A percentile compares a stretch with the other conserved stretches of the same genome.
These are phyloP conservation scores for Trichoderma orchidacearum DNA, from an alignment of 495 filamentous ascomycete genomes.

Conservation along the genomic window DNA sequence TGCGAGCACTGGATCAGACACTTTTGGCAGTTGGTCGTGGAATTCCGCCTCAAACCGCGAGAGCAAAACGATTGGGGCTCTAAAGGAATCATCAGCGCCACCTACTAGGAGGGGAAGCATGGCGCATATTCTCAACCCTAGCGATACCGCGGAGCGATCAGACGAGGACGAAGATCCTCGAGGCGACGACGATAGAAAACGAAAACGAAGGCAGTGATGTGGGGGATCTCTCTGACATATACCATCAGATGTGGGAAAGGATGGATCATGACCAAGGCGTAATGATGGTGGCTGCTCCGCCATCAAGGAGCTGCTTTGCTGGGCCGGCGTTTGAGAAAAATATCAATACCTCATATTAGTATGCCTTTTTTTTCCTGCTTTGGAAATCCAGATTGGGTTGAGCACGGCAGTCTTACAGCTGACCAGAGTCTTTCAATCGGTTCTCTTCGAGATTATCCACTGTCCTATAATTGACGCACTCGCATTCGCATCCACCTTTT, in stretches of 20 bases:
- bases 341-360: not conserved
- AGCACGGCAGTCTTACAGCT: not conserved
- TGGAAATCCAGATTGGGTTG: not conserved
- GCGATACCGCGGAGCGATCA: conserved; percentile 28
- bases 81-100: conserved; percentile 41
- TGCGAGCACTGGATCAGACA: conserved; percentile 22
- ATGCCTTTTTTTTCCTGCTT: not conserved
- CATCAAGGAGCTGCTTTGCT: not conserved
- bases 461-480: not conserved
- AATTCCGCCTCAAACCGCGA: conserved; percentile 23
- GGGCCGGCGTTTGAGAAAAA: not conserved
- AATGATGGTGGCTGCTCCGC: not conserved
- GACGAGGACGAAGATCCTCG: conserved; percentile 31
- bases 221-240: not conserved
- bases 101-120: conserved; percentile 44
- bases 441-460: not conserved
- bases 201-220: conserved; percentile 50
- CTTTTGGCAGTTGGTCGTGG: conserved; percentile 42
- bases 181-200: conserved; percentile 54
- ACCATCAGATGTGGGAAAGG: not conserved
- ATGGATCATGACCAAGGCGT: not conserved
- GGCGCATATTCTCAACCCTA: conserved; percentile 61
- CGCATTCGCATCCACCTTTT: not conserved
- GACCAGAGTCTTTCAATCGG: not conserved
- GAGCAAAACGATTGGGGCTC: conserved; percentile 24